Conservation (phyloP, 192 early-diverging fungal species). For the Funneliformis geosporum region DNA sequence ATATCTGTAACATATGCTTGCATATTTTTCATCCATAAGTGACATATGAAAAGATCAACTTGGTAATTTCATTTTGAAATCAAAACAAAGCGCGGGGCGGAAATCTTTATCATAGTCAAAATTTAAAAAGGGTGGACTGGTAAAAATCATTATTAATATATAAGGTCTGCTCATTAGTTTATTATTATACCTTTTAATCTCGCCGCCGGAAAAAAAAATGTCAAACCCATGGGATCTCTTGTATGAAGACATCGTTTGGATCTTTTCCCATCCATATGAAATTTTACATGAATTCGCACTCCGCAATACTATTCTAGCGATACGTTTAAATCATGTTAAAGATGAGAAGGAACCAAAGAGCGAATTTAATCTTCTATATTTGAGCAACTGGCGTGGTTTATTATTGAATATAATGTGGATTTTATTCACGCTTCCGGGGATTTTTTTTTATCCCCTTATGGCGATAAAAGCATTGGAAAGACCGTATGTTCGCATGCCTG, state of each 20-base stretch:
- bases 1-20: too few relatives aligned
- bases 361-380: not conserved
- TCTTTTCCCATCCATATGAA: not conserved
- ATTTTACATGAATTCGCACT: not conserved
- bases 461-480: not conserved
- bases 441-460: conserved; percentile 1
- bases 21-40: too few relatives aligned
- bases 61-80: too few relatives aligned
- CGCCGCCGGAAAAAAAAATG: too few relatives aligned
- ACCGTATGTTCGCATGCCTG: not conserved
- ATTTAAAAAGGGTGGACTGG: too few relatives aligned
- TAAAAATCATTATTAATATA: too few relatives aligned
- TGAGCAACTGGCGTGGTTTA: not conserved
- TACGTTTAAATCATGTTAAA: not conserved
- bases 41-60: too few relatives aligned
- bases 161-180: too few relatives aligned
- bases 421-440: not conserved
- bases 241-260: not conserved
- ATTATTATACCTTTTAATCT: too few relatives aligned
- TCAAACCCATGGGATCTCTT: not conserved
- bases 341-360: not conserved
- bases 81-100: too few relatives aligned
- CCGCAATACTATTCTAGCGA: conserved; percentile 1
- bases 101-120: too few relatives aligned
- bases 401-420: not conserved